phyloP scores from a whole-genome alignment of 2,329 filamentous ascomycete genomes.

The Colletotrichum tamarilloi region DNA sequence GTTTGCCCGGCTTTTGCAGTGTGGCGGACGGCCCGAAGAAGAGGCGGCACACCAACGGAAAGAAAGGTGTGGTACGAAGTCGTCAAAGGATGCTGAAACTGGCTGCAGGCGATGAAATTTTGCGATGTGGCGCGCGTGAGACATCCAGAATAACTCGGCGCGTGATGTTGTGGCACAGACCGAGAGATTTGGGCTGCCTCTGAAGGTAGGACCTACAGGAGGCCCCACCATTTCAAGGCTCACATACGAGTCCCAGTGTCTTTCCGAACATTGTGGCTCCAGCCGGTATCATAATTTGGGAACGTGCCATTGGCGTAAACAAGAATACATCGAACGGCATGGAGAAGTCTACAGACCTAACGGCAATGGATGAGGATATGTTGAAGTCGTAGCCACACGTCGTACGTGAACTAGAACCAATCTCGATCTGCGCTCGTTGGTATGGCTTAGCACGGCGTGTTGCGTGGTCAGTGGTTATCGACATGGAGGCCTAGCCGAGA shows the following conservation, averaged over 20 bases:
- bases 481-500: slow-evolving; percentile 17
- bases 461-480: neutral
- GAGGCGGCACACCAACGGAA: neutral
- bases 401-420: neutral
- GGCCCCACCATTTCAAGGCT: neutral
- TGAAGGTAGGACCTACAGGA: neutral
- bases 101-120: neutral
- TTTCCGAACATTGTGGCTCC: neutral
- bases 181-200: neutral
- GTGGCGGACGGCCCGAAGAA: neutral
- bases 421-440: slow-evolving; percentile 1
- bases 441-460: slow-evolving; percentile 2
- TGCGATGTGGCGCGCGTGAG: neutral
- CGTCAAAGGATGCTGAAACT: neutral
- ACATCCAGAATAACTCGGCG: neutral
- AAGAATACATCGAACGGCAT: neutral
- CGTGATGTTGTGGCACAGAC: neutral
- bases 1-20: neutral
- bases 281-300: neutral
- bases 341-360: neutral
- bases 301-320: neutral
- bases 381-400: neutral
- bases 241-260: neutral
- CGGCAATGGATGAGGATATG: neutral
- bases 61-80: neutral